These are phyloP conservation scores for Reutealis trisperma DNA, from an alignment of 345 rosid species.

Conservation along the genomic window DNA sequence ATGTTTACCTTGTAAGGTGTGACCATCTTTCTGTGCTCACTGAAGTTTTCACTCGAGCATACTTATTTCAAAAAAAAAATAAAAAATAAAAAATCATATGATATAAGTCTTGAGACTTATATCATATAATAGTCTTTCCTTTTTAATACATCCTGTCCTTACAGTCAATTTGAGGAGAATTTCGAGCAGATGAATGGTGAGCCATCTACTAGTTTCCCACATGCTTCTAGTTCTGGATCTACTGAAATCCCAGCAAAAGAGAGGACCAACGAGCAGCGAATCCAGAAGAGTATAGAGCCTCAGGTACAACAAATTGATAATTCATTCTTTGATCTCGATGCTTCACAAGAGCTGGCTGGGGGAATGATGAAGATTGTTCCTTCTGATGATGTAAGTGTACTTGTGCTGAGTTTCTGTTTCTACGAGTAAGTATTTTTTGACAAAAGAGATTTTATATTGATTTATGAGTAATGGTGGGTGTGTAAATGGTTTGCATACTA, in stretches of 20 bases:
- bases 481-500: constrained; percentile 8
- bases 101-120: not conserved
- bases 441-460: not conserved
- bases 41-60: not conserved
- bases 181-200: constrained; percentile 73
- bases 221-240: constrained; percentile 62
- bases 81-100: too few relatives aligned
- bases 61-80: too few relatives aligned
- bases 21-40: not conserved
- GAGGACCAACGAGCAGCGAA: constrained; percentile 37
- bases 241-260: constrained; percentile 53
- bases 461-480: not conserved
- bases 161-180: constrained; percentile 91
- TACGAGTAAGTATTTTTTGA: not conserved
- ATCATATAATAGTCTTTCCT: not conserved
- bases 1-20: constrained; percentile 93
- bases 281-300: constrained; percentile 42
- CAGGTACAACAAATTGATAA: constrained; percentile 45
- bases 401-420: not conserved
- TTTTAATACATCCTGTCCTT: constrained; percentile 14
- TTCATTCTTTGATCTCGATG: constrained; percentile 50
- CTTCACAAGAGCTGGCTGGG: constrained; percentile 73
- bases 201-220: constrained; percentile 48
- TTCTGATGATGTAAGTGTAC: constrained; percentile 75
- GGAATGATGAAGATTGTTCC: constrained; percentile 93